Base-by-base conservation (phyloP, 805 yeast genomes). In the Kodamaea leandrae region DNA sequence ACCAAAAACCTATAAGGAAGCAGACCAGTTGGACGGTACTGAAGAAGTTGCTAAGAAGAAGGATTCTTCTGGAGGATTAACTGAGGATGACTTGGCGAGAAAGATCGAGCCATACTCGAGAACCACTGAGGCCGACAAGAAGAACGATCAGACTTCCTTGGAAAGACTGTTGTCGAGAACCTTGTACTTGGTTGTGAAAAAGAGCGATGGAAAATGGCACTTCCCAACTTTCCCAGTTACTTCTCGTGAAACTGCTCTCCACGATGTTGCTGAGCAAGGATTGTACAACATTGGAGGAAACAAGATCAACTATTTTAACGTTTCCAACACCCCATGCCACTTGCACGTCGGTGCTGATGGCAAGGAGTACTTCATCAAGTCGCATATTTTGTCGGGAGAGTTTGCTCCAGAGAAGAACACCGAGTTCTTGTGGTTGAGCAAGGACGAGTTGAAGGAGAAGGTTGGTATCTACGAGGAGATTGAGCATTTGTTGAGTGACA, bases 271-370 rank as follows among this genome's bases (percentile, higher is more conserved):
- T 2, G 87, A 86, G 60, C 64, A 74, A 36, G 95, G 95, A 0
- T 65, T 93, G 42, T 74, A 79, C 58, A 52, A 62, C 16, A 53
- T 85, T 15, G 96, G 96, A 14, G 96, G 96, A 23, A 77, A 72
- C 8, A 61, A 73, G 41, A 77, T 93, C 58, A 85, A 88, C 64
- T 83, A 88, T 32, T 91, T 95, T 86, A 78, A 85, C 15, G 96
- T 93, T n/a, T 88, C 98, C 17, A 79, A 78, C 42, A 84, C 84
- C 4, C 98, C 99, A 29, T 83, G 90, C 30, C 89, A 82, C 32
- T 71, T 77, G 50, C 73, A 68, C 46, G 37, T 51, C 10, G 43
- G 38, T 10, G 54, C 51, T 27, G 55, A 57, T 24, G 55, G 55
- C 23, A 57, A 62, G 52, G 91, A 86, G 53, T 93, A 82, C 57